Evolutionary conservation across 2,329 filamentous ascomycete genomes (phyloP).

Genomic region (Rhexocercosporidium sp.): DNA sequence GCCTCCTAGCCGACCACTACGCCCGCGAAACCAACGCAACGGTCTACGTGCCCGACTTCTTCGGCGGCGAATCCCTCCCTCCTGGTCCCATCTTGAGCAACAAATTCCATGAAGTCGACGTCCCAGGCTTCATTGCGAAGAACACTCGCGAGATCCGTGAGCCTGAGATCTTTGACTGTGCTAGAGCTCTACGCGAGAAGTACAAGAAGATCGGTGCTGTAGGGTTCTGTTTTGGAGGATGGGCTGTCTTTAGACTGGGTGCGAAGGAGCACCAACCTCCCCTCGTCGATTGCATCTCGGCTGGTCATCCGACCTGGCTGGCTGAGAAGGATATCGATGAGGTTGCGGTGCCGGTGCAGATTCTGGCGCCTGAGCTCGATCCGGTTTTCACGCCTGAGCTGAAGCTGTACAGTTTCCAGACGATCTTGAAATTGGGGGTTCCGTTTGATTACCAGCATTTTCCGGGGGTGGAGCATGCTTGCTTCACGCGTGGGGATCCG

Average conservation of each 20-base stretch:
- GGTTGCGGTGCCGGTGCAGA: slow-evolving; percentile 54
- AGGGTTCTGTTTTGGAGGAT: slow-evolving; percentile 34
- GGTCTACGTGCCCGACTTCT: slow-evolving; percentile 48
- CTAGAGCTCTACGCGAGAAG: slow-evolving; percentile 14
- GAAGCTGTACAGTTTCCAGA: slow-evolving; percentile 49
- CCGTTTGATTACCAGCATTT: slow-evolving; percentile 58
- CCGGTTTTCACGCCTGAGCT: slow-evolving; percentile 49
- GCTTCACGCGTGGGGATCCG: slow-evolving; percentile 49
- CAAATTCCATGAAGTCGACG: slow-evolving; percentile 42
- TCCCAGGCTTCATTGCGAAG: slow-evolving; percentile 21
- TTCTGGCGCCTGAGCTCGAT: slow-evolving; percentile 57
- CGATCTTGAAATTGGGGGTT: slow-evolving; percentile 46
- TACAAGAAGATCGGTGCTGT: slow-evolving; percentile 28
- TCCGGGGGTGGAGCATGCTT: slow-evolving; percentile 54
- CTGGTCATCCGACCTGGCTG: slow-evolving; percentile 42
- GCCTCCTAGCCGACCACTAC: slow-evolving; percentile 53
- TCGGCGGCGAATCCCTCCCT: slow-evolving; percentile 27
- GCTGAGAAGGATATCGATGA: slow-evolving; percentile 52
- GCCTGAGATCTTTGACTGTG: slow-evolving; percentile 29
- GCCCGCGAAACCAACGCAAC: slow-evolving; percentile 51
- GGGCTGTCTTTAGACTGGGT: slow-evolving; percentile 30
- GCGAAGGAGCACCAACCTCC: slow-evolving; percentile 44
- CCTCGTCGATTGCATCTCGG: slow-evolving; percentile 37
- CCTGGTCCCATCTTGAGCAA: slow-evolving; percentile 12
- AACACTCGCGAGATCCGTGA: slow-evolving; percentile 28